phyloP scores from a whole-genome alignment of 306 rosid genomes.

The Nissolia schottii region DNA sequence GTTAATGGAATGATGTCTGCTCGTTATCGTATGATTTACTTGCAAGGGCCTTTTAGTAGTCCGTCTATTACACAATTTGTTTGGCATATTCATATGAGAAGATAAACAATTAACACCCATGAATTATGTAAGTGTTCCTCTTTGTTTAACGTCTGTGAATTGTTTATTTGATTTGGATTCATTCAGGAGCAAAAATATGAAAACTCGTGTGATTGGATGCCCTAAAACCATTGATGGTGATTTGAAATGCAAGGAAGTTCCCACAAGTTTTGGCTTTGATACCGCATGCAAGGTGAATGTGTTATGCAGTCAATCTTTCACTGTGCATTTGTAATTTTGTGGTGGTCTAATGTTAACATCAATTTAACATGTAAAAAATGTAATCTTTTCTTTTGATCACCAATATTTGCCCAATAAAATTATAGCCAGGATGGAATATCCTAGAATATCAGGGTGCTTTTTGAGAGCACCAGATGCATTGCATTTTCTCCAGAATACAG shows the following conservation, averaged over 20 bases:
- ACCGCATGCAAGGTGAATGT: conserved; percentile 94
- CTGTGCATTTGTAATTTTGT: conserved; percentile 4
- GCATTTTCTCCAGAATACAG: not conserved
- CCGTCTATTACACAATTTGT: not conserved
- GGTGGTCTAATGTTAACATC: not conserved
- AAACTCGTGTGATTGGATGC: conserved; percentile 85
- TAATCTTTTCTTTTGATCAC: not conserved
- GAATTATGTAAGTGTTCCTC: not conserved
- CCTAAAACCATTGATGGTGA: conserved; percentile 99
- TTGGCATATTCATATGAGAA: not conserved
- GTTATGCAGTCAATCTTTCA: not conserved
- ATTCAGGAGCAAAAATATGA: conserved; percentile 64
- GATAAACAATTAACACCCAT: not conserved
- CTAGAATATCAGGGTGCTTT: not conserved
- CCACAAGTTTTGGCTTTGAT: conserved; percentile 97
- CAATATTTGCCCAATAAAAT: not conserved
- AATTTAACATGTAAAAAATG: not conserved
- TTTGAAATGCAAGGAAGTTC: conserved; percentile 96
- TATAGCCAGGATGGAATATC: not conserved
- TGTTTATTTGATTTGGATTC: conserved; percentile 20
- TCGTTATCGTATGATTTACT: conserved; percentile 10
- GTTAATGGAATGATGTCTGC: not conserved
- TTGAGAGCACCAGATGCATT: not conserved
- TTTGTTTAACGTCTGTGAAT: conserved; percentile 14
- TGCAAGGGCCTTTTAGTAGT: not conserved